Evolutionary conservation across 225 moss, liverwort and hornwort species (phyloP), one percentile per base, ranked within the genome.

Genomic region (Sphagnum contortum): DNA sequence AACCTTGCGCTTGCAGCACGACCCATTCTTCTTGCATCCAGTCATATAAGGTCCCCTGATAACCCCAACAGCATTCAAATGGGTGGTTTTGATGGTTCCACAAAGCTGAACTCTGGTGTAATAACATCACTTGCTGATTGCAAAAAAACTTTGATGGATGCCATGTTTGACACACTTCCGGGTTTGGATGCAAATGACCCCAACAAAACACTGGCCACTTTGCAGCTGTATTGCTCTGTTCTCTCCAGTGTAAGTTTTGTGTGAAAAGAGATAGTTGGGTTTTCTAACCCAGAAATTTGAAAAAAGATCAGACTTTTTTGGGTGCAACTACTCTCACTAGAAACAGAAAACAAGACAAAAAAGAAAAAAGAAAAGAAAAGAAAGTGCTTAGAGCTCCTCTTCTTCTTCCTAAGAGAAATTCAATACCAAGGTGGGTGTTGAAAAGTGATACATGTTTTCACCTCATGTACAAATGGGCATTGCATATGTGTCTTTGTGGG

Each of bases 131-230:
- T 90, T 45, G 62, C 69, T 51, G 84, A 79, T 62, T 91, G 86
- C 66, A 80, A 86, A 68, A 81, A 58, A 68, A 74, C 81, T 56
- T 61, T 91, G 68, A 79, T 82, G 60, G 76, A 78, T 66, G 91
- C 91, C 44, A 86, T 91, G 87, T 91, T 88, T 72, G 83, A 75
- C 66, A 91, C 91, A 56, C 75, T 91, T 66, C 77, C 76, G 69
- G 91, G 91, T 57, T 73, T 91, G 54, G 91, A 91, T 81, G 91
- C 91, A 69, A 91, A 91, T 53, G 91, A 91, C 63, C 91, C 86
- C 55, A 88, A 82, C 0, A 91, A 91, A 75, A 91, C 91, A 63
- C 67, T 91, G 69, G 91, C 91, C 71, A 88, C 87, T 48, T 78
- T 91, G 71, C 84, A 87, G 74, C 72, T 91, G 64, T 91, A 91